Base-by-base conservation (phyloP, 495 filamentous ascomycete genomes). In the Polyplosphaeria fusca region DNA sequence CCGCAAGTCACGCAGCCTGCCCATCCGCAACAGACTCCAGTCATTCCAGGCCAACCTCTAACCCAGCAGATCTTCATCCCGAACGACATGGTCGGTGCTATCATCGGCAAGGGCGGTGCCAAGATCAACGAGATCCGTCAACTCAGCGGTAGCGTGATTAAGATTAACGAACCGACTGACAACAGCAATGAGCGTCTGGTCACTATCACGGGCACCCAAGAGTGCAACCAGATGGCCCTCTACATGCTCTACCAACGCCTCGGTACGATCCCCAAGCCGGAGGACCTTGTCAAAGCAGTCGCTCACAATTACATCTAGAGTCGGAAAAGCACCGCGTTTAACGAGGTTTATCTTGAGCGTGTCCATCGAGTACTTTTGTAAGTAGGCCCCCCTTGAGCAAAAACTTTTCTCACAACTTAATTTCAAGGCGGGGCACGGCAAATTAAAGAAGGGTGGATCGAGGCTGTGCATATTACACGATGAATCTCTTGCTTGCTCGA, bases 61-160 rank as follows among this genome's bases (percentile, higher is more conserved):
- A 98, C 93, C 1, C 93, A 98, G 68, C 93, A 98, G 72, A 98
- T 98, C 61, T 98, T 85, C 74, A 98, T 98, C 67, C 93, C 93
- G 40, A 98, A 98, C 71, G 93, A 98, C 67, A 98, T 98, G 93
- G 93, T 98, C 48, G 93, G 93, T 45, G 93, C 93, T 43, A 98
- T 98, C 65, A 98, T 98, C 66, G 93, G 93, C 55, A 98, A 98
- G 76, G 94, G 93, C 52, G 93, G 93, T 58, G 88, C 90, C 22
- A 98, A 98, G 82, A 98, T 98, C 78, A 98, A 98, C 68, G 93
- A 98, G 75, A 98, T 98, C 58, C 84, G 93, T 52, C 89, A 94
- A 64, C 80, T 98, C 63, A 94, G 88, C 65, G 94, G 94, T 58
- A 97, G 93, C 73, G 92, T 97, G 12, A 98, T 98, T 70, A 98